Percentiles rank a stretch among this genome's conserved stretches.
phyloP scores from a whole-genome alignment of 306 rosid genomes.

The Myrica gale region DNA sequence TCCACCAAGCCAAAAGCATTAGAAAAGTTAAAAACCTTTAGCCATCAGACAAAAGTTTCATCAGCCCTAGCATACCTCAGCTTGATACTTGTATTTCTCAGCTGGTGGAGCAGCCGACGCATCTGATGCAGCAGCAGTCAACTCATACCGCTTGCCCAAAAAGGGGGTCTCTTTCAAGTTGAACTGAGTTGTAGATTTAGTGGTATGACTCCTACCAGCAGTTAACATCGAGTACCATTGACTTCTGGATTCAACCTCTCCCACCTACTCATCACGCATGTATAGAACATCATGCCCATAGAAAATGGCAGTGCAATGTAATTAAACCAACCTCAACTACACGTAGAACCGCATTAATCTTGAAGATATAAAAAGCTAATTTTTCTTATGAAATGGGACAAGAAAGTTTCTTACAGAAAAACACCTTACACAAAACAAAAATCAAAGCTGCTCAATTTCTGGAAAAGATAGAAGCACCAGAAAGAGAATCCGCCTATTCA shows the following conservation, averaged over 20 bases:
- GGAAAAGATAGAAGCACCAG: no score
- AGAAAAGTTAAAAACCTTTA: conserved; percentile 3
- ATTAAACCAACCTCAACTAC: not conserved
- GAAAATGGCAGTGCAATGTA: not conserved
- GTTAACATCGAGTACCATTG: conserved; percentile 58
- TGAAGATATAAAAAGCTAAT: no score
- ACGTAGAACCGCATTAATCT: not conserved
- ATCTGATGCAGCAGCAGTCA: conserved; percentile 75
- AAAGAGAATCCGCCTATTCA: no score
- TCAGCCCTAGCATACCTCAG: conserved; percentile 53
- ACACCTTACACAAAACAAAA: not conserved
- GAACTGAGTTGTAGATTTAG: conserved; percentile 27
- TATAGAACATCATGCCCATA: not conserved
- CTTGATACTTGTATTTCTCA: conserved; percentile 86
- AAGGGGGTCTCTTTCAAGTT: conserved; percentile 35
- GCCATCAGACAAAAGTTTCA: not conserved
- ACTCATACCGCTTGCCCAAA: conserved; percentile 61
- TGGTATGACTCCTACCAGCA: conserved; percentile 32
- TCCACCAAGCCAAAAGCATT: conserved; percentile 12
- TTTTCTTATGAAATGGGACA: not conserved
- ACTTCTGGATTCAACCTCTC: conserved; percentile 39
- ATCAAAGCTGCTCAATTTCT: not conserved
- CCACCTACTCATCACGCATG: conserved; percentile 44
- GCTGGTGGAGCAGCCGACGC: conserved; percentile 51
- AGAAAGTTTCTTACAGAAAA: not conserved